These are phyloP conservation scores for Cladosporium phlei DNA, from an alignment of 2,329 filamentous ascomycete species.

Conservation along the genomic window DNA sequence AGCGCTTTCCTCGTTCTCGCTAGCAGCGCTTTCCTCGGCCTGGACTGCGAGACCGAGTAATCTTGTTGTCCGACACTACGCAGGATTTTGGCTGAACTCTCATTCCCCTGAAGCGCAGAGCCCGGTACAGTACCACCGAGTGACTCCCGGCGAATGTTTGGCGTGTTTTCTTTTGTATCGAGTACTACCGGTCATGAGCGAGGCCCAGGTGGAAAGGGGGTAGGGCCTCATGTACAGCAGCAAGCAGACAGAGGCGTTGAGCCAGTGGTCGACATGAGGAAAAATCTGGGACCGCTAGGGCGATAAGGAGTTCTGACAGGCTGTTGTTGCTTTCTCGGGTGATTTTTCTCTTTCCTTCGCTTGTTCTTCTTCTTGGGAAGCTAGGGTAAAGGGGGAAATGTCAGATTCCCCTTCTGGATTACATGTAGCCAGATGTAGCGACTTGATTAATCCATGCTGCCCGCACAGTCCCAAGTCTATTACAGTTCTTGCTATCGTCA, in stretches of 20 bases:
- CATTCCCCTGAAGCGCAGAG: background rate
- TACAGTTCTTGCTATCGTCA: too few species aligned
- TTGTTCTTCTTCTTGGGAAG: too few species aligned
- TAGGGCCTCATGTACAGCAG: background rate
- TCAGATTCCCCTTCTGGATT: too few species aligned
- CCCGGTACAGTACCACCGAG: background rate
- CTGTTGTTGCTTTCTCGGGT: background rate
- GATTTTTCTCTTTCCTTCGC: background rate
- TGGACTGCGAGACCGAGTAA: background rate
- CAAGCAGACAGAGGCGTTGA: background rate
- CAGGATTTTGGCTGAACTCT: too few species aligned
- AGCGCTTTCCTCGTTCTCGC: background rate
- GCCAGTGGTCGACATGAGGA: background rate
- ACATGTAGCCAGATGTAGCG: too few species aligned
- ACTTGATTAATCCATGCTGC: too few species aligned
- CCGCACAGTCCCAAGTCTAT: too few species aligned
- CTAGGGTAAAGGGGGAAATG: too few species aligned
- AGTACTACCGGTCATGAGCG: background rate
- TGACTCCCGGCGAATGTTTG: too few species aligned
- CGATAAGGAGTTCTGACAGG: conserved; percentile 3
- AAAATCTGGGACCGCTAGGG: background rate
- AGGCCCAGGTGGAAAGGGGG: background rate
- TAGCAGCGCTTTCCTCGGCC: background rate
- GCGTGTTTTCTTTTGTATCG: conserved; percentile 5
- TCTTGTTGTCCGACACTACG: too few species aligned